A percentile compares a stretch with the other conserved stretches of the same genome.
phyloP scores from a whole-genome alignment of 352 stramenopile species.

The Globisporangium irregulare region DNA sequence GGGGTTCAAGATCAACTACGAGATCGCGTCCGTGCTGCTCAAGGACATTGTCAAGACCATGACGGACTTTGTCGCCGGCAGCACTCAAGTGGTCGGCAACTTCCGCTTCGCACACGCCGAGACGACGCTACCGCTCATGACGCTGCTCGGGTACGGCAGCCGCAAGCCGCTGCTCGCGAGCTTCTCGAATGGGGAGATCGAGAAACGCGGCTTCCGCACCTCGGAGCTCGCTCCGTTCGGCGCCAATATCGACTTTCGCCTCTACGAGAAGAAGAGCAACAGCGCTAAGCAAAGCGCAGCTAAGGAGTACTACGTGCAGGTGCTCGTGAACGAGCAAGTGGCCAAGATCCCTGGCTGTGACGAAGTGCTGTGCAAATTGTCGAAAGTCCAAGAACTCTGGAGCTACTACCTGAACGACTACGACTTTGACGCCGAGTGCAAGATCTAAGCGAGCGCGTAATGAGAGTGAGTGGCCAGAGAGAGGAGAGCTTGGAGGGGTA shows the following conservation, averaged over 20 bases:
- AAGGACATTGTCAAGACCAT: constrained; percentile 38
- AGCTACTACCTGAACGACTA: constrained; percentile 50
- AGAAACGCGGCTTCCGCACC: constrained; percentile 32
- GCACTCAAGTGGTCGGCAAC: constrained; percentile 21
- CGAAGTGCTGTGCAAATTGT: constrained; percentile 33
- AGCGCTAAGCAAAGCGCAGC: neutral
- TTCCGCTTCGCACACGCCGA: constrained; percentile 69
- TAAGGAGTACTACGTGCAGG: constrained; percentile 30
- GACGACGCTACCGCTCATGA: constrained; percentile 68
- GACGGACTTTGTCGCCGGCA: constrained; percentile 8
- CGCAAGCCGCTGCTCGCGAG: constrained; percentile 27
- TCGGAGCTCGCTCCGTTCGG: constrained; percentile 42
- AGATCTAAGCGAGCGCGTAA: constrained; percentile 13
- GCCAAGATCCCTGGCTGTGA: constrained; percentile 36
- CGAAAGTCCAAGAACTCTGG: constrained; percentile 46
- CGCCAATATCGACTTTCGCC: constrained; percentile 47
- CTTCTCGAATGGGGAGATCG: constrained; percentile 27
- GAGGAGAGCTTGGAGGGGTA: neutral
- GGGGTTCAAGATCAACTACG: constrained; percentile 50
- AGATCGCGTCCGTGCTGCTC: constrained; percentile 44
- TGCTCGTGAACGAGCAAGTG: constrained; percentile 46
- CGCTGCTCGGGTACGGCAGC: constrained; percentile 46
- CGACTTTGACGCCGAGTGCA: constrained; percentile 32
- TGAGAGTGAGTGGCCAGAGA: neutral
- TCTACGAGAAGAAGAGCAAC: constrained; percentile 25